Percentiles rank a stretch among this genome's conserved stretches.
Conservation (phyloP, 108 stramenopile species). For the Cyclotella atomus region DNA sequence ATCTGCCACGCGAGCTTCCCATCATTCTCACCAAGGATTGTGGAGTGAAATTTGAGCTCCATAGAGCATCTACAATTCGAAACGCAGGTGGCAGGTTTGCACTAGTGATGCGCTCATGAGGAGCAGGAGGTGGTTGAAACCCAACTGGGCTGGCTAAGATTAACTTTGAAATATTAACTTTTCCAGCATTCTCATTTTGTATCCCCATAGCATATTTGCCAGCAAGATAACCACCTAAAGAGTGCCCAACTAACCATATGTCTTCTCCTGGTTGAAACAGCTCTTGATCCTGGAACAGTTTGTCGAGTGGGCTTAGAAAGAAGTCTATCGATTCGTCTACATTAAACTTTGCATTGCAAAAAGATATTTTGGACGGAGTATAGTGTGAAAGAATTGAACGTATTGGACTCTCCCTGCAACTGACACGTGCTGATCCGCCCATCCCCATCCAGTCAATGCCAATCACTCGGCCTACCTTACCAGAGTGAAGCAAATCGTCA, state of each 20-base stretch:
- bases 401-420: conserved; percentile 51
- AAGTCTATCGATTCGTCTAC: conserved; percentile 45
- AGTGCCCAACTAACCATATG: conserved; percentile 55
- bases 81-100: conserved; percentile 36
- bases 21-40: conserved; percentile 46
- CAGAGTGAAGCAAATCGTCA: conserved; percentile 42
- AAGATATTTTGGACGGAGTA: conserved; percentile 15
- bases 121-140: conserved; percentile 38
- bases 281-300: conserved; percentile 15
- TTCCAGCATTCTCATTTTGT: neutral
- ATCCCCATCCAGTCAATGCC: conserved; percentile 58
- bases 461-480: conserved; percentile 42
- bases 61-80: conserved; percentile 52
- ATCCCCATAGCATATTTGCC: conserved; percentile 48
- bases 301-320: conserved; percentile 54
- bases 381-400: conserved; percentile 29
- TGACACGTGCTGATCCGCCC: conserved; percentile 46
- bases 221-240: conserved; percentile 55
- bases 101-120: conserved; percentile 19
- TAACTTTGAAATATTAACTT: conserved; percentile 43
- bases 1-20: conserved; percentile 49
- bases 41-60: conserved; percentile 58
- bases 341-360: conserved; percentile 39
- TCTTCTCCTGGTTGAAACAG: conserved; percentile 23
- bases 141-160: conserved; percentile 57